Base-by-base conservation (phyloP, 352 stramenopile species). In the Globisporangium parvum region DNA sequence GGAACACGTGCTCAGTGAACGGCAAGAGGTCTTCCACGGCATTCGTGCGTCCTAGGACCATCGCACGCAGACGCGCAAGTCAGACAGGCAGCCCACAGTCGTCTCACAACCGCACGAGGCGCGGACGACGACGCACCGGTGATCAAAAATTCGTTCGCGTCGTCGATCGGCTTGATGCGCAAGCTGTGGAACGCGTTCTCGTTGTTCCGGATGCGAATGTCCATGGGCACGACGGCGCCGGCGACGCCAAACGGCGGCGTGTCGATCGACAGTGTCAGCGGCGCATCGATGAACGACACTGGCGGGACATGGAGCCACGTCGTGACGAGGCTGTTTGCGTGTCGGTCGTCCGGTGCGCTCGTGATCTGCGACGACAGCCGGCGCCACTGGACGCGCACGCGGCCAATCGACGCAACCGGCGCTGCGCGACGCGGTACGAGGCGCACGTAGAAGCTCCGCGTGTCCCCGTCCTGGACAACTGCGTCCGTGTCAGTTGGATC, bases 181-280 rank as follows among this genome's bases (percentile, higher is more conserved):
- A 95, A 54, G 35, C 73, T 85, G 59, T 93, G 78, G 45, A 91
- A 77, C 9, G 69, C 63, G 47, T 71, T 69, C 31, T 90, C 79
- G 58, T 93, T 90, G 71, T 95, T 95, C 28, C 66, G 67, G 31
- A 92, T 63, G 9, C 62, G 60, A 28, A 95, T 62, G 33, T 82
- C 67, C 58, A 92, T 71, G 28, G 62, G 59, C 20, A 84, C 66
- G 21, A 92, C 33, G 12, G 73, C 49, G 8, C 82, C 82, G 47
- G 92, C 77, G 14, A 88, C 60, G n/a, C 77, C 85, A 66, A 88
- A 95, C 28, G 75, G 58, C 20, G 85, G 85, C 23, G 79, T 85
- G 26, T 80, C 58, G 14, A 95, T 63, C 15, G 69, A 67, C 45
- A 93, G 75, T 9, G 71, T 87, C 37, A 95, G 54, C 0, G 85